These are phyloP conservation scores for Linum lewisii DNA, from an alignment of 345 rosid genomes.

Conservation along the genomic window DNA sequence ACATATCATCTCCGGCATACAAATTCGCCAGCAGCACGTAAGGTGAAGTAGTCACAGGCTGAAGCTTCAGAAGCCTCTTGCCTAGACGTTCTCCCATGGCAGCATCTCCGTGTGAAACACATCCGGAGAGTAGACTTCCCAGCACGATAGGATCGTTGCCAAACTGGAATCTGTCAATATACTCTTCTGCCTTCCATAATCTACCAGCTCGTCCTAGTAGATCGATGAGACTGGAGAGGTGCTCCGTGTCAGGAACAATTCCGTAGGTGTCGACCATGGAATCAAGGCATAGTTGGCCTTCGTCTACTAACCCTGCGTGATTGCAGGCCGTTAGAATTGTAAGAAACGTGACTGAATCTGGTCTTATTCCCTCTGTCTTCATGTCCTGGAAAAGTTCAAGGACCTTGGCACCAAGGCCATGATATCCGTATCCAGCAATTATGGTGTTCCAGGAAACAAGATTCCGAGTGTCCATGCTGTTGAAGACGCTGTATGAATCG, in stretches of 20 bases:
- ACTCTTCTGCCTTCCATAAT: conserved; percentile 39
- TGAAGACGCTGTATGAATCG: conserved; percentile 29
- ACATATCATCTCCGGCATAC: conserved; percentile 51
- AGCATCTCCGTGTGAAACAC: conserved; percentile 41
- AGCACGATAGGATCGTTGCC: conserved; percentile 38
- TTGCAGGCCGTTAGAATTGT: conserved; percentile 53
- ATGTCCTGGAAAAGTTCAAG: conserved; percentile 38
- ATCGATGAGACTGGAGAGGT: conserved; percentile 55
- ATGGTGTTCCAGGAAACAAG: conserved; percentile 61
- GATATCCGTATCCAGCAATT: conserved; percentile 45
- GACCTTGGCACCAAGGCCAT: conserved; percentile 43
- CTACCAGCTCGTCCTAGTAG: conserved; percentile 61
- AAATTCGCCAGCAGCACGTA: conserved; percentile 48
- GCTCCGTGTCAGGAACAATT: conserved; percentile 42
- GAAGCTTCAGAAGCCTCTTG: conserved; percentile 33
- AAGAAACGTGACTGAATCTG: conserved; percentile 48
- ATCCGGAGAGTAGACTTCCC: conserved; percentile 55
- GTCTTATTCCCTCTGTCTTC: conserved; percentile 29
- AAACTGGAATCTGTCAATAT: conserved; percentile 25
- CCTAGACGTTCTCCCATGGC: conserved; percentile 37
- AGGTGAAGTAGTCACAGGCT: conserved; percentile 39
- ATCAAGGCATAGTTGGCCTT: conserved; percentile 35
- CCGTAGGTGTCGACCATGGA: conserved; percentile 37
- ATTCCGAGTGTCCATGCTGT: conserved; percentile 30
- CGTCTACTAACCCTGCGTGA: conserved; percentile 48